Evolutionary conservation across 169 alveolate species (phyloP), one percentile per base, ranked within the genome.

Genomic region (Plasmodium yoelii): DNA sequence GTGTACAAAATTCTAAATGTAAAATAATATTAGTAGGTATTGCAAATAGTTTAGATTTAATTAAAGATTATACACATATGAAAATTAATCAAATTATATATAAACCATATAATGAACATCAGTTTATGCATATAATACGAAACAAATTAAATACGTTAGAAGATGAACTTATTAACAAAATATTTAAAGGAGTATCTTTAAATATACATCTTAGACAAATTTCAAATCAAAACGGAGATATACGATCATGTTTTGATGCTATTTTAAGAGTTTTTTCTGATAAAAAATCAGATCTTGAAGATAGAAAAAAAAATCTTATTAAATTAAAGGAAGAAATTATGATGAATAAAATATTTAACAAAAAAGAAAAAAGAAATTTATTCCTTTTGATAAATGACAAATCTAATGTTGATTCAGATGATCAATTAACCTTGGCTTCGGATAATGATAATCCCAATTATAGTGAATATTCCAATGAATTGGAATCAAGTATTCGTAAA

Each of bases 181-280:
- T 77, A 51, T 77, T 77, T 56, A 77, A 77, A 63, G 88, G 88
- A 34, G 88, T 77, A 6, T 77, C 88, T 19, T 69, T 77, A 64
- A 77, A 77, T 51, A 53, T 77, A 64, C 88, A 77, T 68, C 70
- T 77, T 77, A 51, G 88, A n/a, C 88, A 77, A 77, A 77, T 77
- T 26, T 77, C 88, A 15, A 77, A 77, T 56, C 63, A 75, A 28
- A 77, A 77, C 9, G 88, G 88, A 13, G 88, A 77, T 56, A 77
- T 77, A 42, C n/a, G 88, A 63, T 77, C 88, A 42, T 77, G 88
- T 13, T 77, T 77, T 28, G 88, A 77, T 77, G 88, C 88, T 6
- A 77, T 77, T 13, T 64, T 77, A 68, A 61, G 88, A 26, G 88
- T 77, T 15, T 77, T 77, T 42, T 61, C 77, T 0, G 88, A 64